Conservation (phyloP, 805 yeast species). For the Teunomyces pallodes region DNA sequence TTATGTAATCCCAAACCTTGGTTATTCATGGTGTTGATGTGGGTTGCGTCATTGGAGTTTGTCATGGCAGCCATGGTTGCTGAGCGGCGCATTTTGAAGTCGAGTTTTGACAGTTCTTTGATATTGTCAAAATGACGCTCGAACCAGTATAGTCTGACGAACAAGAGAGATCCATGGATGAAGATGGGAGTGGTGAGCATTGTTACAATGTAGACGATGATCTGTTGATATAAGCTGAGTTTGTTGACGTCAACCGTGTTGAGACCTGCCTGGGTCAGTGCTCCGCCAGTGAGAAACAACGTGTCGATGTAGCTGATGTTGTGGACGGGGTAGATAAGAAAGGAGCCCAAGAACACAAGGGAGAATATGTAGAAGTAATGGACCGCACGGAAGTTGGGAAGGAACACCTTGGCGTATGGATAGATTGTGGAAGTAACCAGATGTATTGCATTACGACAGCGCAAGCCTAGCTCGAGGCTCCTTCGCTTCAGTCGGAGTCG, state of each 20-base stretch:
- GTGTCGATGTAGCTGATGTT: conserved; percentile 73
- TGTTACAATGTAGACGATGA: conserved; percentile 60
- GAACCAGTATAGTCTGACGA: conserved; percentile 83
- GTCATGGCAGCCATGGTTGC: conserved; percentile 63
- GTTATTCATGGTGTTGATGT: conserved; percentile 24
- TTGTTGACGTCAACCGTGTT: conserved; percentile 72
- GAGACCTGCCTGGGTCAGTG: conserved; percentile 88
- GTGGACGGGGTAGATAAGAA: conserved; percentile 72
- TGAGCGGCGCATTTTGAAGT: conserved; percentile 79
- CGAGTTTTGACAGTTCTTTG: conserved; percentile 69
- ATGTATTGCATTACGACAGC: conserved; percentile 36
- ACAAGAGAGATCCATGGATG: conserved; percentile 75
- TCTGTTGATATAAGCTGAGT: conserved; percentile 74
- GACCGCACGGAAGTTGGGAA: conserved; percentile 59
- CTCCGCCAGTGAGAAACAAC: conserved; percentile 71
- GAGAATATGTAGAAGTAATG: conserved; percentile 70
- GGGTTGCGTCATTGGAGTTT: conserved; percentile 26
- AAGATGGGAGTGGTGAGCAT: conserved; percentile 81
- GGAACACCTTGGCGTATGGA: conserved; percentile 39
- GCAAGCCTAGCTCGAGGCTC: conserved; percentile 14
- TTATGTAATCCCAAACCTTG: conserved; percentile 27
- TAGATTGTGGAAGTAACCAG: conserved; percentile 31
- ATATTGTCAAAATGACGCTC: conserved; percentile 84
- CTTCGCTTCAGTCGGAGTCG: conserved; percentile 3
- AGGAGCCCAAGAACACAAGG: conserved; percentile 64